These are phyloP conservation scores for Metschnikowia hibisci DNA, from an alignment of 805 yeast species.

Conservation along the genomic window DNA sequence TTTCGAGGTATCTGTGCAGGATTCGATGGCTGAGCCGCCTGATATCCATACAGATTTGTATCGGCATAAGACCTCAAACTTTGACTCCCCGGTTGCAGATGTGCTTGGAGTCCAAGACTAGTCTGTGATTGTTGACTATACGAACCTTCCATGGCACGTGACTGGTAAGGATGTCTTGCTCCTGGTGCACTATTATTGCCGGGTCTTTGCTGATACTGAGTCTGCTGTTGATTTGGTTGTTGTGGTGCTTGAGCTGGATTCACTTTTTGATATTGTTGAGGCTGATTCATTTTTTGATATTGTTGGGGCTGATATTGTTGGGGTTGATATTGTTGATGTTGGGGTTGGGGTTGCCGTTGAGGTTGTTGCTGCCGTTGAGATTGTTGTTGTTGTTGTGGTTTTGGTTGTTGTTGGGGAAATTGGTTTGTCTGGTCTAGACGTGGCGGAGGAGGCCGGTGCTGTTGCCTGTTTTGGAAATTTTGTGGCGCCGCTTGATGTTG, in stretches of 20 bases:
- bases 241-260: neutral
- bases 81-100: slow-evolving; percentile 1
- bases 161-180: slow-evolving; percentile 4
- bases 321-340: neutral
- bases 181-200: slow-evolving; percentile 5
- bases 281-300: neutral
- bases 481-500: neutral
- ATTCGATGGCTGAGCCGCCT: slow-evolving; percentile 1
- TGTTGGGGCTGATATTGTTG: neutral
- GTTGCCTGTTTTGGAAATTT: neutral
- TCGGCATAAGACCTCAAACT: slow-evolving; percentile 4
- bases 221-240: slow-evolving; percentile 9
- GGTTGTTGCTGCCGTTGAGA: slow-evolving; percentile 4
- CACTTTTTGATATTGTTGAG: slow-evolving; percentile 1
- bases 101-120: slow-evolving; percentile 6
- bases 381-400: neutral
- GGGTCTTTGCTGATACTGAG: slow-evolving; percentile 11
- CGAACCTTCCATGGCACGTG: slow-evolving; percentile 11
- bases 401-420: neutral
- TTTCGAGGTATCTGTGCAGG: neutral
- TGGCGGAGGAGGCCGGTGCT: neutral
- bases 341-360: neutral
- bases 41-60: slow-evolving; percentile 2
- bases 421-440: neutral
- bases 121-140: slow-evolving; percentile 6